Evolutionary conservation across 768 basidiomycete genomes (phyloP).

Genomic region (Lyophyllum shimeji): DNA sequence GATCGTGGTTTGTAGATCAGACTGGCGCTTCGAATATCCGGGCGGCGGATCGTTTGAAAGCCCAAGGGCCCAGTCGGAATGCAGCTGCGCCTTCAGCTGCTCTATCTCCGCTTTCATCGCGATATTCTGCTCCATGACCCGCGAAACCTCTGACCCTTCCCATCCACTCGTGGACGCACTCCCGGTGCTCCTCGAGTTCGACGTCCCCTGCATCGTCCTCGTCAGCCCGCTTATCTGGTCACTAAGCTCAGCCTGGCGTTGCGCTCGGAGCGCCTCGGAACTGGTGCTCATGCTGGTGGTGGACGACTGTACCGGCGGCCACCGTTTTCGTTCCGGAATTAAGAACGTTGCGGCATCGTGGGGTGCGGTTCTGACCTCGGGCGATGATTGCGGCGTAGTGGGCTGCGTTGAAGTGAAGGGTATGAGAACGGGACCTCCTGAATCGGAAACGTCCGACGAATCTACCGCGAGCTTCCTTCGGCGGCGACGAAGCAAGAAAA

Average conservation of each 20-base stretch:
- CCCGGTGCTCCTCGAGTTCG: background rate
- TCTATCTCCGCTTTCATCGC: constrained; percentile 12
- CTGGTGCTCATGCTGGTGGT: background rate
- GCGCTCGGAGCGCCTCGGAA: background rate
- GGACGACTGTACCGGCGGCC: background rate
- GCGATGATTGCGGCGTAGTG: no score
- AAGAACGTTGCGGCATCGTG: background rate
- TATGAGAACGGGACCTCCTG: background rate
- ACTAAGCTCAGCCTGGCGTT: background rate
- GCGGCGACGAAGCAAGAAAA: constrained; percentile 6
- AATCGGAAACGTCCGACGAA: background rate
- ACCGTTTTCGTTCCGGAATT: background rate
- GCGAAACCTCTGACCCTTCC: background rate
- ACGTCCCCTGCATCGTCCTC: background rate
- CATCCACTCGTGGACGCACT: background rate
- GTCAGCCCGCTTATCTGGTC: background rate
- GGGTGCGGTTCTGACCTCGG: background rate
- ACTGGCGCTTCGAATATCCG: constrained; percentile 6
- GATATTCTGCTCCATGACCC: constrained; percentile 10
- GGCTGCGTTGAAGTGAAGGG: background rate
- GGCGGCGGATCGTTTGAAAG: constrained; percentile 16
- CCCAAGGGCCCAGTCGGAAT: constrained; percentile 6
- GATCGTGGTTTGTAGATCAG: background rate
- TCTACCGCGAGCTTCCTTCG: background rate
- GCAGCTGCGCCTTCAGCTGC: constrained; percentile 4